A percentile compares a stretch with the other conserved stretches of the same genome.
Evolutionary conservation across 495 filamentous ascomycete genomes (phyloP).

Genomic region (Penicillium mononematosum): DNA sequence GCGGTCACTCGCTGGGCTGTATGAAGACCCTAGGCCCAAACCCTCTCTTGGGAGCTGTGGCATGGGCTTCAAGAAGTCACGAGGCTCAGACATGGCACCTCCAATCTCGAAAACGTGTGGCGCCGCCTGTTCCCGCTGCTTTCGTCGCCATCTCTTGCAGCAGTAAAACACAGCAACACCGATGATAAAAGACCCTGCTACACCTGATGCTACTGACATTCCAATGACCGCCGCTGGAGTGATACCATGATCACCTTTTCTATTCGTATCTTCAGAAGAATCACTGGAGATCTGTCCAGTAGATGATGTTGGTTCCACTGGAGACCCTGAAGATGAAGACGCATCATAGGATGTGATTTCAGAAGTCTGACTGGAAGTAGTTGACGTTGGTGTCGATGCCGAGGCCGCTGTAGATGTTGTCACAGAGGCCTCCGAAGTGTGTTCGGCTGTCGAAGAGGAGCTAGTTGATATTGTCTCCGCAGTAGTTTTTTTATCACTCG

Average conservation of each 20-base stretch:
- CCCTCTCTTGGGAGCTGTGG: constrained; percentile 15
- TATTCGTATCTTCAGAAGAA: constrained; percentile 5
- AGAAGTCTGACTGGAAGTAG: constrained; percentile 6
- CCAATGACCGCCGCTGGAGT: constrained; percentile 41
- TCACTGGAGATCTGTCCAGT: neutral
- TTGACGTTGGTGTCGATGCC: constrained; percentile 7
- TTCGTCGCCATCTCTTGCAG: constrained; percentile 32
- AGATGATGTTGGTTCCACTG: neutral
- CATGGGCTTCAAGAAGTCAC: constrained; percentile 32
- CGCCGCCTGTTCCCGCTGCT: constrained; percentile 18
- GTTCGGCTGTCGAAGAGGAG: constrained; percentile 8
- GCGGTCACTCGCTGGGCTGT: neutral
- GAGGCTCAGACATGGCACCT: constrained; percentile 43
- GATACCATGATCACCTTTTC: constrained; percentile 22
- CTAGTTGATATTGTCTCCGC: constrained; percentile 3
- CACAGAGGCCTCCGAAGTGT: neutral
- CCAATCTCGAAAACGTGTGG: constrained; percentile 44
- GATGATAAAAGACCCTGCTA: constrained; percentile 42
- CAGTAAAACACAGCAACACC: constrained; percentile 38
- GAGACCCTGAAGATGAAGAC: constrained; percentile 1
- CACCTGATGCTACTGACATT: constrained; percentile 42
- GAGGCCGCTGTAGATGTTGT: constrained; percentile 4
- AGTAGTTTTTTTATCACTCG: constrained; percentile 12
- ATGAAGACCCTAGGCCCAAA: constrained; percentile 16
- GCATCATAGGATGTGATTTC: constrained; percentile 1